These are phyloP conservation scores for Phytophthora fragariaefolia DNA, from an alignment of 352 stramenopile genomes.

Conservation along the genomic window DNA sequence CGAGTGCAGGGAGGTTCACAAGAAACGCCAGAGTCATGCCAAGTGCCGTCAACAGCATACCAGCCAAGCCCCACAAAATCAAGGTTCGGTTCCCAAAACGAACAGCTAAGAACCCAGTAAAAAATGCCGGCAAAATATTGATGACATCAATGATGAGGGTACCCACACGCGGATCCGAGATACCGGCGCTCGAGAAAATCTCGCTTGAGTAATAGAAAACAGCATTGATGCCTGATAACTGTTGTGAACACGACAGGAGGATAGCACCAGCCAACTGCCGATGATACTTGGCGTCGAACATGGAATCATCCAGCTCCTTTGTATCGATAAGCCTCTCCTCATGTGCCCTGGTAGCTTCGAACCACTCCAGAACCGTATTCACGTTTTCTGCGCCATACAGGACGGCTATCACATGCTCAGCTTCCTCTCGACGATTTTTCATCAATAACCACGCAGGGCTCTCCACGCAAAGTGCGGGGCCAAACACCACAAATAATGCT, in stretches of 20 bases:
- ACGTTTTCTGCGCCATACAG: slow-evolving; percentile 41
- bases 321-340: slow-evolving; percentile 19
- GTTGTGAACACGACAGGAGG: slow-evolving; percentile 44
- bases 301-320: slow-evolving; percentile 18
- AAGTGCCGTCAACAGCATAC: slow-evolving; percentile 54
- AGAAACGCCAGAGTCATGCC: slow-evolving; percentile 59
- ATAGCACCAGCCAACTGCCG: slow-evolving; percentile 41
- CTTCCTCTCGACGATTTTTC: slow-evolving; percentile 28
- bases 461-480: slow-evolving; percentile 51
- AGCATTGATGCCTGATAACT: slow-evolving; percentile 57
- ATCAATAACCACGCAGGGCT: slow-evolving; percentile 51
- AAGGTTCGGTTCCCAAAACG: slow-evolving; percentile 64
- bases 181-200: slow-evolving; percentile 44
- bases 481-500: slow-evolving; percentile 44
- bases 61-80: slow-evolving; percentile 47
- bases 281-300: slow-evolving; percentile 32
- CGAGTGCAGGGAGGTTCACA: slow-evolving; percentile 53
- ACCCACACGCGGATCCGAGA: slow-evolving; percentile 35
- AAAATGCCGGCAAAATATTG: slow-evolving; percentile 34
- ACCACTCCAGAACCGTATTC: slow-evolving; percentile 16
- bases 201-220: slow-evolving; percentile 53
- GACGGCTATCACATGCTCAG: slow-evolving; percentile 26
- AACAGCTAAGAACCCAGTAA: slow-evolving; percentile 40
- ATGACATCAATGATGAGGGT: slow-evolving; percentile 34
- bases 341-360: slow-evolving; percentile 6